These are phyloP conservation scores for Cutaneotrichosporon sp. DNA, from an alignment of 1,284 basidiomycete genomes.

Conservation along the genomic window DNA sequence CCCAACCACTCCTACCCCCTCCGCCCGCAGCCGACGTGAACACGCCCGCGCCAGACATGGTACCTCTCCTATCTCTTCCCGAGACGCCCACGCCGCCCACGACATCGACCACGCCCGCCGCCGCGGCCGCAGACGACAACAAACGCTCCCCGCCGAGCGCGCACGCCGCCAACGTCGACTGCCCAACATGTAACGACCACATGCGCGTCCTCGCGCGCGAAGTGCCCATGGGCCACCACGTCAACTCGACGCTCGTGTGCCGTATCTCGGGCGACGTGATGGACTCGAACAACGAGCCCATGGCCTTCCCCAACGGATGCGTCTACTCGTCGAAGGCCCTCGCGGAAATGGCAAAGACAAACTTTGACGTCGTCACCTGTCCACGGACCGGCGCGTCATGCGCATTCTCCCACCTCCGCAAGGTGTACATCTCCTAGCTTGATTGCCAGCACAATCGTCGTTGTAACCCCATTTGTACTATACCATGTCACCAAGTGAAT, in stretches of 20 bases:
- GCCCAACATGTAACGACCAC: constrained; percentile 78
- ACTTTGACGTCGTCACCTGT: constrained; percentile 67
- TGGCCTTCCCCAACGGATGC: constrained; percentile 85
- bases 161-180: constrained; percentile 71
- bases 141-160: constrained; percentile 20
- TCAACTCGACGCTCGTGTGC: constrained; percentile 93
- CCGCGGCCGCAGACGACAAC: constrained; percentile 3
- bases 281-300: constrained; percentile 84
- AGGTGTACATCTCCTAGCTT: constrained; percentile 63
- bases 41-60: background rate
- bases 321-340: constrained; percentile 88
- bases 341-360: constrained; percentile 72
- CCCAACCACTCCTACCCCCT: constrained; percentile 15
- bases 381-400: constrained; percentile 67
- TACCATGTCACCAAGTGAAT: background rate
- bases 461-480: background rate
- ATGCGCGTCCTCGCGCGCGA: constrained; percentile 73
- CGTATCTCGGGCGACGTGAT: constrained; percentile 84
- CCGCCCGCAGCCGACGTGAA: constrained; percentile 9
- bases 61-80: background rate
- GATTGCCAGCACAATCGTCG: no score
- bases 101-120: background rate
- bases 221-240: constrained; percentile 88
- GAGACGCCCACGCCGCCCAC: constrained; percentile 5
- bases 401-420: constrained; percentile 63